A percentile compares a stretch with the other conserved stretches of the same genome.
These are phyloP conservation scores for Monilinia vaccinii-corymbosi DNA, from an alignment of 2,329 filamentous ascomycete species.

Conservation along the genomic window DNA sequence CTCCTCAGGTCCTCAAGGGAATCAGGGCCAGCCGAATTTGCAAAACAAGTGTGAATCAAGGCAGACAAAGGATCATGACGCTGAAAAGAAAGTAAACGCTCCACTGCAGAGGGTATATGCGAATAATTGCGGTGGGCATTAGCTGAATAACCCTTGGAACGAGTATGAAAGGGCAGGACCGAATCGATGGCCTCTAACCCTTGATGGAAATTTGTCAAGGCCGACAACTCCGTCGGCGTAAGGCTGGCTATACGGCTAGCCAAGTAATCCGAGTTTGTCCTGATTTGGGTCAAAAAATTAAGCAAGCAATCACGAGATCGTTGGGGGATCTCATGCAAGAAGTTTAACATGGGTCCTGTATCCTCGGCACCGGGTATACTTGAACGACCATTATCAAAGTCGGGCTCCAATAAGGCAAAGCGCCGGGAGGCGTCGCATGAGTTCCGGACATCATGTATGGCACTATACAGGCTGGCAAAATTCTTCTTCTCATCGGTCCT, in stretches of 20 bases:
- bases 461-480: constrained; percentile 67
- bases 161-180: constrained; percentile 61
- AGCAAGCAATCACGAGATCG: constrained; percentile 68
- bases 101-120: constrained; percentile 55
- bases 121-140: constrained; percentile 38
- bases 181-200: constrained; percentile 75
- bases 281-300: constrained; percentile 70
- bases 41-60: constrained; percentile 81
- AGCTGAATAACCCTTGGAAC: constrained; percentile 36
- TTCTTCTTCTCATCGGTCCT: constrained; percentile 69
- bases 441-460: constrained; percentile 68
- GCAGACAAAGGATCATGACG: constrained; percentile 78
- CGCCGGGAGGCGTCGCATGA: constrained; percentile 65
- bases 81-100: constrained; percentile 80
- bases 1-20: constrained; percentile 72
- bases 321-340: constrained; percentile 64
- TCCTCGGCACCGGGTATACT: constrained; percentile 31
- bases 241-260: constrained; percentile 72
- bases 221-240: constrained; percentile 64
- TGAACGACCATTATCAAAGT: constrained; percentile 47
- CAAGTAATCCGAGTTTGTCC: constrained; percentile 81
- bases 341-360: constrained; percentile 39
- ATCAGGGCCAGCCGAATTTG: constrained; percentile 73
- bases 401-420: constrained; percentile 63
- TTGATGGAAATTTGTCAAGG: constrained; percentile 70